Base-by-base conservation (phyloP, 148 eudicot species). In the Drosera capensis region DNA sequence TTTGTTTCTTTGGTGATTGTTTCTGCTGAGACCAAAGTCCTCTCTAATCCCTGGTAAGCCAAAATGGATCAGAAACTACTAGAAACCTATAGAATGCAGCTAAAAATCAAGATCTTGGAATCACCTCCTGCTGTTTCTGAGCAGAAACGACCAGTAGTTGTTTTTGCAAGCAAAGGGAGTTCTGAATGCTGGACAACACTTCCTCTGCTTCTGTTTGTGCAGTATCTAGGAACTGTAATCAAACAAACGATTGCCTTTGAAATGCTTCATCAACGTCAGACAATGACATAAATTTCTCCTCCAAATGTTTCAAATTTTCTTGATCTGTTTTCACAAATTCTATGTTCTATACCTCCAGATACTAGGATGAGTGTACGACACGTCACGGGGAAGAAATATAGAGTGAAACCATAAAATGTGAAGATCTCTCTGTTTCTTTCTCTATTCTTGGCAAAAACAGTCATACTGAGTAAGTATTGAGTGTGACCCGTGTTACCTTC, bases 121-220 rank as follows among this genome's bases (percentile, higher is more conserved):
- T 30, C 54, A 82, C 96, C 82, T 82, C 82, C 68, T 74, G 65
- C 49, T 79, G 94, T 63, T 76, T 79, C 66, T 67, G 66, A 45
- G 85, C 66, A 54, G 85, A 79, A 62, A 58, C 54, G 31, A 62
- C 68, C 59, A 86, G 19, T 19, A 79, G 58, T 42, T 67, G 68
- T 45, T 51, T 58, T 64, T 86, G 88, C 51, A 57, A 73, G 57
- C 57, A 51, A 34, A 82, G 59, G 20, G 76, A 64, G 52, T 52
- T 65, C 55, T 76, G 66, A 14, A 79, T 61, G 26, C 58, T 70
- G 36, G 46, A 25, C 47, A 70, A 53, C 18, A 79, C 77, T 38
- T 70, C 75, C 59, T 65, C 73, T 47, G 85, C 88, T 52, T 86
- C 88, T 41, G 40, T 31, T 25, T 58, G 63, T 18, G 71, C 72